phyloP scores from a whole-genome alignment of 805 yeast genomes.

The Priceomyces melissophilus region DNA sequence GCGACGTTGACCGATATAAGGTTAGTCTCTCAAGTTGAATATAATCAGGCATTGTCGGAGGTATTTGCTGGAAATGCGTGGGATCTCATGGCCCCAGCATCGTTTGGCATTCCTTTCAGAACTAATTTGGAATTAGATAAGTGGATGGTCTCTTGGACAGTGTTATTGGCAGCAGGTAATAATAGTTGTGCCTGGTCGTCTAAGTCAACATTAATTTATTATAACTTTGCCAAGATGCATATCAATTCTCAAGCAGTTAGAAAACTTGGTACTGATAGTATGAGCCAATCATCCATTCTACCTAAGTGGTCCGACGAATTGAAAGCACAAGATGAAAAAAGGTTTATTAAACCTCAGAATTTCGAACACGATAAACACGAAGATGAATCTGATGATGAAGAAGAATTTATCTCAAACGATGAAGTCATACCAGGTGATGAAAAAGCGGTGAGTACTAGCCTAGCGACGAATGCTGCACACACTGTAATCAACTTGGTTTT shows the following conservation, averaged over 20 bases:
- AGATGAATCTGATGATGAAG: constrained; percentile 17
- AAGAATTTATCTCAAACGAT: constrained; percentile 31
- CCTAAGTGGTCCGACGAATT: constrained; percentile 30
- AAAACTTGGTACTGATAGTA: constrained; percentile 30
- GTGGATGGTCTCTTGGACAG: constrained; percentile 84
- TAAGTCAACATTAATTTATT: constrained; percentile 64
- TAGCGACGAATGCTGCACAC: constrained; percentile 62
- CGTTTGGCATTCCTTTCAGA: constrained; percentile 66
- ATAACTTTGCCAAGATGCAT: constrained; percentile 74
- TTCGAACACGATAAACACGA: constrained; percentile 3
- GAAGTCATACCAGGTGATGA: constrained; percentile 32
- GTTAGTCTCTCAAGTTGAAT: constrained; percentile 64
- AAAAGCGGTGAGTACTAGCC: constrained; percentile 36
- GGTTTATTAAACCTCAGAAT: not conserved
- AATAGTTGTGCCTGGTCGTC: constrained; percentile 62
- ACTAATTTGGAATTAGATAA: constrained; percentile 64
- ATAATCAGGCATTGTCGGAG: constrained; percentile 58
- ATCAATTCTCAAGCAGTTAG: constrained; percentile 54
- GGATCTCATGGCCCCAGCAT: constrained; percentile 56
- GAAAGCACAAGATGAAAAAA: constrained; percentile 10
- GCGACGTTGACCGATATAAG: constrained; percentile 46
- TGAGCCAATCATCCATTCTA: constrained; percentile 21
- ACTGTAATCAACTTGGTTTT: constrained; percentile 58
- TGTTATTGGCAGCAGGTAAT: constrained; percentile 56
- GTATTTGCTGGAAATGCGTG: constrained; percentile 59